These are phyloP conservation scores for Cymbopogon flexuosus DNA, from an alignment of 202 grass and related monocot species.

Conservation along the genomic window DNA sequence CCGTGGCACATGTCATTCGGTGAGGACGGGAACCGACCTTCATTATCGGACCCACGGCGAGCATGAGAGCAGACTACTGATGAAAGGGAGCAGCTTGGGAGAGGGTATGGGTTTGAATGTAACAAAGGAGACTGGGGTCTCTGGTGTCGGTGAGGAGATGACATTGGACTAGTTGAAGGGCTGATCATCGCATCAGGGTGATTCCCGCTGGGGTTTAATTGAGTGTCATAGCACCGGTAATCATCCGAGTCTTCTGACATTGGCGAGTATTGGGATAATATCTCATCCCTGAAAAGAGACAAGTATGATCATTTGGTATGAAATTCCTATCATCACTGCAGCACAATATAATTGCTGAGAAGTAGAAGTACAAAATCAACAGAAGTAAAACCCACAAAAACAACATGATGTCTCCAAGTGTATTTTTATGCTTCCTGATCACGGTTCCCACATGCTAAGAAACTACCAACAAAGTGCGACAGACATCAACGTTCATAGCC, in stretches of 20 bases:
- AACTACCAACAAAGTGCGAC: not conserved
- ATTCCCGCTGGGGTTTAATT: conserved; percentile 37
- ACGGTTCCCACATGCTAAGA: conserved; percentile 19
- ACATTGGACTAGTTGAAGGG: conserved; percentile 60
- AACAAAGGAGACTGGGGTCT: conserved; percentile 42
- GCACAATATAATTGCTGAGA: not conserved
- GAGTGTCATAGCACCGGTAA: conserved; percentile 58
- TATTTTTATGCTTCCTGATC: conserved; percentile 1
- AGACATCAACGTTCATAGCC: not conserved
- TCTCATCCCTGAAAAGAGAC: conserved; percentile 77
- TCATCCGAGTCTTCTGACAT: conserved; percentile 98
- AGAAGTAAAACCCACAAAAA: not conserved
- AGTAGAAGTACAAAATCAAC: not conserved
- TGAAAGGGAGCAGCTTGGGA: conserved; percentile 60
- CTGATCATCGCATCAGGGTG: conserved; percentile 44
- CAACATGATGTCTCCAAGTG: not conserved
- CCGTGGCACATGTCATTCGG: conserved; percentile 87
- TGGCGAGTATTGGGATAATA: conserved; percentile 78
- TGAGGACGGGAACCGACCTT: conserved; percentile 89
- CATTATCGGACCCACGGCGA: conserved; percentile 70
- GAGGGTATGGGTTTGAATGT: conserved; percentile 38
- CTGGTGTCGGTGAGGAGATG: conserved; percentile 64
- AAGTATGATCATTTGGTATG: conserved; percentile 4
- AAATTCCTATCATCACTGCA: not conserved
- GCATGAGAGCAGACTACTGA: conserved; percentile 59